Evolutionary conservation across 176 grass and related monocot species (phyloP), one percentile per base, ranked within the genome.

Genomic region (Rhynchospora tenuis): DNA sequence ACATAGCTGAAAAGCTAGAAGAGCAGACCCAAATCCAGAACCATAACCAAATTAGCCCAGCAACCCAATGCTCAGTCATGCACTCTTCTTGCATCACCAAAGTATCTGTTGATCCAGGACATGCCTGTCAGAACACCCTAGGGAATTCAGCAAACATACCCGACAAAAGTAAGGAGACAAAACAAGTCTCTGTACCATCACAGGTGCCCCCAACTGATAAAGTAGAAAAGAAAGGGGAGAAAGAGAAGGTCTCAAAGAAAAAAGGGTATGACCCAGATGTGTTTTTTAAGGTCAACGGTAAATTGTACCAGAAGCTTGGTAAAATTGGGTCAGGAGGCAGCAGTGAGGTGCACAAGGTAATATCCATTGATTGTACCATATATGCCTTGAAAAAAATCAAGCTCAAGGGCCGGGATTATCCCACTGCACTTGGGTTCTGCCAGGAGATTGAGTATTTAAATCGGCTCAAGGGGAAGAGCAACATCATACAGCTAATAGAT

Each of bases 301-400:
- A 98, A 77, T 85, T 94, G 45, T 98, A 95, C 89, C 95, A 98
- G 86, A 98, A 93, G 81, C 92, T 98, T 52, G 89, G 95, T 59
- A 98, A 98, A 91, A 98, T 98, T 71, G 95, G 95, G 38, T 94
- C 91, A 16, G 95, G 95, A 22, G 95, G 95, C 38, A 98, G 95
- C 74, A 98, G 92, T 90, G 92, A 98, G 89, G 92, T 98, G 60
- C 84, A 98, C 72, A 98, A 98, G 85, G 92, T 98, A 74, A 98
- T 98, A 82, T 95, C 95, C 55, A 73, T 64, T 3, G 95, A 95
- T 68, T 88, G 90, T 79, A 87, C 56, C 56, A 98, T 98, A 88
- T 91, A 91, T 79, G 95, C 95, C 68, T 80, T 98, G 82, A 98
- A 98, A 83, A 98, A 98, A 63, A 98, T 98, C 79, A 98, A 94